A percentile compares a stretch with the other conserved stretches of the same genome.
These are phyloP conservation scores for Arthrobotrys pseudoclavata DNA, from an alignment of 2,329 filamentous ascomycete genomes.

Conservation along the genomic window DNA sequence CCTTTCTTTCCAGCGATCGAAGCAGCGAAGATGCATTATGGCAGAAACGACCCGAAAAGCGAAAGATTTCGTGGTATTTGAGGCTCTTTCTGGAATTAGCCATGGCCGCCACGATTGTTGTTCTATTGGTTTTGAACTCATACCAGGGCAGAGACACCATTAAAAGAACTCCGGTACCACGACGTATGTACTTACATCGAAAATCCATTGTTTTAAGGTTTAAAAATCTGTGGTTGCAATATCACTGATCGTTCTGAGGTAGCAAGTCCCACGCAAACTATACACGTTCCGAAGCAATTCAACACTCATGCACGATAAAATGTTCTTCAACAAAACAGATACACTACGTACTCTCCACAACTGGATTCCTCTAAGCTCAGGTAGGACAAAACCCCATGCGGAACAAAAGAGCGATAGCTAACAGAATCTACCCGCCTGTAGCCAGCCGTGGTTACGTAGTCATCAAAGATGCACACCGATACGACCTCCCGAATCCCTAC, in stretches of 20 bases:
- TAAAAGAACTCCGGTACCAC: constrained; percentile 64
- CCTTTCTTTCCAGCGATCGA: constrained; percentile 63
- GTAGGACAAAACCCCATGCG: constrained; percentile 45
- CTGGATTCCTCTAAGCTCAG: constrained; percentile 66
- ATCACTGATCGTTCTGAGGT: constrained; percentile 38
- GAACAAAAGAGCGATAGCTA: background rate
- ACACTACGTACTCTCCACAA: constrained; percentile 65
- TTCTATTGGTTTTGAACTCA: constrained; percentile 62
- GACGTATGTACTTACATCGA: constrained; percentile 62
- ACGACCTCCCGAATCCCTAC: constrained; percentile 65
- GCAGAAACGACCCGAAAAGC: constrained; percentile 32
- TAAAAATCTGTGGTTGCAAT: background rate
- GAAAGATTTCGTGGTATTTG: constrained; percentile 61
- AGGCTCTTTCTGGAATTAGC: constrained; percentile 64
- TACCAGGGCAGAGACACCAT: constrained; percentile 53
- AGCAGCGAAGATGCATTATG: constrained; percentile 34
- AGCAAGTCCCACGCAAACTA: constrained; percentile 65
- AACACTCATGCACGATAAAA: constrained; percentile 65
- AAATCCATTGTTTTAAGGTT: background rate
- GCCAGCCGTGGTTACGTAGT: constrained; percentile 65
- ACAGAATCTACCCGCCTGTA: constrained; percentile 26
- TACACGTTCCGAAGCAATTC: constrained; percentile 65
- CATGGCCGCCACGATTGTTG: constrained; percentile 64
- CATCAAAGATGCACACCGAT: constrained; percentile 63
- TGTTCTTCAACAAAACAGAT: constrained; percentile 65